Base-by-base conservation (phyloP, 768 basidiomycete species). In the Suillus ampliporus region DNA sequence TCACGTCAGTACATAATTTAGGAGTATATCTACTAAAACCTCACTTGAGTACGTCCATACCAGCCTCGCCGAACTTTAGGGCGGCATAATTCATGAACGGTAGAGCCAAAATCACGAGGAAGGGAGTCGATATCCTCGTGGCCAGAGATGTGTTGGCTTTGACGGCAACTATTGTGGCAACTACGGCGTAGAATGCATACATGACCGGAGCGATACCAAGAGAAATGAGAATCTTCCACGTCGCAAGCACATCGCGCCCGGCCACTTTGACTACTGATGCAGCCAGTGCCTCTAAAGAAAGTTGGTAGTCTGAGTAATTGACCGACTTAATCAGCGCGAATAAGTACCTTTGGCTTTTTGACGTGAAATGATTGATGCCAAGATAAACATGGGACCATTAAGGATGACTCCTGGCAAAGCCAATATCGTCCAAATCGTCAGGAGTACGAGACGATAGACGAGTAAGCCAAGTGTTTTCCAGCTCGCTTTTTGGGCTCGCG, bases 151-250 rank as follows among this genome's bases (percentile, higher is more conserved):
- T 83, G 26, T 85, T 82, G 41, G 89, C 87, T 68, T 85, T 87
- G 69, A 89, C 83, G 1, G 90, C 90, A 57, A 95, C 75, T 23
- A 88, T 64, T 19, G 90, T 90, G 19, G 94, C 93, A 34, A 95
- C 72, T 70, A 90, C 77, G 34, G 94, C 92, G 76, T 97, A 98
- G 68, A 92, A 76, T 5, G 84, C 74, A 79, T 97, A 98, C 41
- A 98, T 78, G 7, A 96, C 79, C 11, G 97, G 97, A 5, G 94
- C 90, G 44, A 92, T 81, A n/a, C 89, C 97, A 60, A 98, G 80
- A 4, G 94, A 95, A 60, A 99, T 94, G 35, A 99, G 84, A 38
- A 99, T 88, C 75, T 99, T 99, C 97, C 97, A 99, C 5, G 95
- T 95, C 1, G 94, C 95, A 19, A 99, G 81, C n/a, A 98, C 97